Evolutionary conservation across 176 grass and related monocot genomes (phyloP).

Genomic region (Aechmea fasciata): DNA sequence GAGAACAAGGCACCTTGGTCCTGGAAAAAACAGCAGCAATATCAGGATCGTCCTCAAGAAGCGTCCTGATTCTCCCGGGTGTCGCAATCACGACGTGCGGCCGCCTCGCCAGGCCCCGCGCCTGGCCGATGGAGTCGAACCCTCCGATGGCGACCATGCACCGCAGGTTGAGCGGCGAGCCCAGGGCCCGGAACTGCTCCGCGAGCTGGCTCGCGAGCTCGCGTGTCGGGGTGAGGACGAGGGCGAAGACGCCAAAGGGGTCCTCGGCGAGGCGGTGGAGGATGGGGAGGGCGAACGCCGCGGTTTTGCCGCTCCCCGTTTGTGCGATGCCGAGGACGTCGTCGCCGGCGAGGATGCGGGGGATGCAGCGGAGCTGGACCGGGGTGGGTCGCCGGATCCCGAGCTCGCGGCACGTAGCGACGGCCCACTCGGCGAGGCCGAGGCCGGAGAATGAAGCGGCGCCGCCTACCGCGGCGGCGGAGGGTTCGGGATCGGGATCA

Average conservation of each 20-base stretch:
- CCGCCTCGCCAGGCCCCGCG: slow-evolving; percentile 51
- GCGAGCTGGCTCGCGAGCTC: slow-evolving; percentile 85
- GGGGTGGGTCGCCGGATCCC: slow-evolving; percentile 51
- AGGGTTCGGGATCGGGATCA: background rate
- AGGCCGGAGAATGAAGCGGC: slow-evolving; percentile 48
- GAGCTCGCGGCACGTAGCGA: slow-evolving; percentile 48
- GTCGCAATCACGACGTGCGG: slow-evolving; percentile 81
- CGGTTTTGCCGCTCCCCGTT: slow-evolving; percentile 92
- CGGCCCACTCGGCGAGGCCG: slow-evolving; percentile 64
- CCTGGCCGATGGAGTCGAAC: slow-evolving; percentile 64
- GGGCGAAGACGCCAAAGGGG: slow-evolving; percentile 63
- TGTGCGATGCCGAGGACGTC: slow-evolving; percentile 76
- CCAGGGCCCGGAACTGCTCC: slow-evolving; percentile 90
- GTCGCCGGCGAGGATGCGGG: slow-evolving; percentile 60
- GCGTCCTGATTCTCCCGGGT: slow-evolving; percentile 73
- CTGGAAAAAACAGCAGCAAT: slow-evolving; percentile 63
- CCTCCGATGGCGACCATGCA: slow-evolving; percentile 78
- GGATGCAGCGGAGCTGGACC: slow-evolving; percentile 79
- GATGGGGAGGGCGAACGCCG: slow-evolving; percentile 75
- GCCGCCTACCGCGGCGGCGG: background rate
- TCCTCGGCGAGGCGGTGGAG: slow-evolving; percentile 68
- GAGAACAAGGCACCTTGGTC: slow-evolving; percentile 42
- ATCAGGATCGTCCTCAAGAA: slow-evolving; percentile 55
- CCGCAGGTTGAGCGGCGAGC: slow-evolving; percentile 54
- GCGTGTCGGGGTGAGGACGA: slow-evolving; percentile 61